Conservation (phyloP, 495 filamentous ascomycete genomes). For the Xylaria sp. region DNA sequence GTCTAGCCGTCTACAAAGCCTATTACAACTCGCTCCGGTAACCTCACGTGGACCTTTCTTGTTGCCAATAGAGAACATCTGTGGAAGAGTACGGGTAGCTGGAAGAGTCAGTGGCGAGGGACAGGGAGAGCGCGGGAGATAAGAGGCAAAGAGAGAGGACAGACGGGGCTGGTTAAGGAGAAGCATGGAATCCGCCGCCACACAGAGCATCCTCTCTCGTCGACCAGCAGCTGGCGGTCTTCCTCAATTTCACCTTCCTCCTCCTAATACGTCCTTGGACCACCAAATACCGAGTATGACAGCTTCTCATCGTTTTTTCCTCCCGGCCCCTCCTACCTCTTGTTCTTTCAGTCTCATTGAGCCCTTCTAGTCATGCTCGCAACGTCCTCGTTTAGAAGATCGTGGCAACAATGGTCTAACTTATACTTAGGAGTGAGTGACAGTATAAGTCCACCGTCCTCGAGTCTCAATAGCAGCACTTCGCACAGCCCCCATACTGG, state of each 20-base stretch:
- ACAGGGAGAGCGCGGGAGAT: conserved; percentile 11
- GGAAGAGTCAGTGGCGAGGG: conserved; percentile 17
- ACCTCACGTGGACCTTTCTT: conserved; percentile 12
- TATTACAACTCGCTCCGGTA: conserved; percentile 12
- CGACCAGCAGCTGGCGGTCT: conserved; percentile 40
- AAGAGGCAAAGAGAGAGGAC: conserved; percentile 10
- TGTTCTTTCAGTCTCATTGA: conserved; percentile 10
- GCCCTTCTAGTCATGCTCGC: conserved; percentile 4
- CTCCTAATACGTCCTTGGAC: conserved; percentile 36
- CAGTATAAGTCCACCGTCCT: conserved; percentile 64
- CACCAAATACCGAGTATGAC: conserved; percentile 40
- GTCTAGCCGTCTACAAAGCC: background rate
- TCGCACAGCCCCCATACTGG: conserved; percentile 58
- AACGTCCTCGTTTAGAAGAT: conserved; percentile 3
- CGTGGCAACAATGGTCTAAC: conserved; percentile 53
- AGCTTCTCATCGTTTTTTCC: conserved; percentile 25
- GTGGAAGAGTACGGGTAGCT: background rate
- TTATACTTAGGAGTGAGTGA: conserved; percentile 56
- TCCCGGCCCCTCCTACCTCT: conserved; percentile 8
- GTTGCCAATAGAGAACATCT: conserved; percentile 14
- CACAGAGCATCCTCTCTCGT: conserved; percentile 41
- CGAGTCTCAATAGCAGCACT: conserved; percentile 62
- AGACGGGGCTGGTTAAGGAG: conserved; percentile 21
- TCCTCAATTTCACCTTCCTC: conserved; percentile 40
- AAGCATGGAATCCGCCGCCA: conserved; percentile 41